Conservation (phyloP, 129 eudicot species). For the Smallanthus sonchifolius region DNA sequence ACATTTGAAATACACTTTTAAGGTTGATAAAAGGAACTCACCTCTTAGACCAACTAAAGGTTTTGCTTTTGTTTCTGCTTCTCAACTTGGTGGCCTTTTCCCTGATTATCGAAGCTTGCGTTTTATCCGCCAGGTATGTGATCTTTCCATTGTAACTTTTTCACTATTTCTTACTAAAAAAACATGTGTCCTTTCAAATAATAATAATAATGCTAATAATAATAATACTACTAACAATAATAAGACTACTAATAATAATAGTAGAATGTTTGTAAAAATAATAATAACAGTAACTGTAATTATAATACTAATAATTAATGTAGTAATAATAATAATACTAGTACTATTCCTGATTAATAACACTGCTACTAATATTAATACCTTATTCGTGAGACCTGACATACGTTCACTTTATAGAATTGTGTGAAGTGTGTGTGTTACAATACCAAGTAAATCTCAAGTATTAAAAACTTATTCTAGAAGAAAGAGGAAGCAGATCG, state of each 20-base stretch:
- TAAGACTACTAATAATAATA: background rate
- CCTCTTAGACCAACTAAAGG: slow-evolving; percentile 82
- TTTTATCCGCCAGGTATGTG: slow-evolving; percentile 77
- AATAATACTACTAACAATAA: background rate
- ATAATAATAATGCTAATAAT: too few relatives aligned
- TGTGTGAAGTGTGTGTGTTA: background rate
- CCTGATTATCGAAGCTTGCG: slow-evolving; percentile 87
- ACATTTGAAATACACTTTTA: slow-evolving; percentile 68
- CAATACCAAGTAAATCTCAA: background rate
- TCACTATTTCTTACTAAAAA: background rate
- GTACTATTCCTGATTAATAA: background rate
- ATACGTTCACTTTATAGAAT: background rate
- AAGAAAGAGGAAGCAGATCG: background rate
- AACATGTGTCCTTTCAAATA: background rate
- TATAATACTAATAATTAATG: background rate
- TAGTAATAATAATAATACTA: background rate
- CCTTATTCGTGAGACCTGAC: background rate
- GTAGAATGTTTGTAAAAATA: background rate
- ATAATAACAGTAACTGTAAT: background rate
- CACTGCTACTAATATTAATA: background rate
- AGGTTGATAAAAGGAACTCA: slow-evolving; percentile 77
- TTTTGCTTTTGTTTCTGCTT: slow-evolving; percentile 64
- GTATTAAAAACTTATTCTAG: background rate
- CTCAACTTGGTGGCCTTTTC: slow-evolving; percentile 77
- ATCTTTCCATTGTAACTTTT: background rate